Evolutionary conservation across 202 grass and related monocot species (phyloP).

Genomic region (Panicum virgatum): DNA sequence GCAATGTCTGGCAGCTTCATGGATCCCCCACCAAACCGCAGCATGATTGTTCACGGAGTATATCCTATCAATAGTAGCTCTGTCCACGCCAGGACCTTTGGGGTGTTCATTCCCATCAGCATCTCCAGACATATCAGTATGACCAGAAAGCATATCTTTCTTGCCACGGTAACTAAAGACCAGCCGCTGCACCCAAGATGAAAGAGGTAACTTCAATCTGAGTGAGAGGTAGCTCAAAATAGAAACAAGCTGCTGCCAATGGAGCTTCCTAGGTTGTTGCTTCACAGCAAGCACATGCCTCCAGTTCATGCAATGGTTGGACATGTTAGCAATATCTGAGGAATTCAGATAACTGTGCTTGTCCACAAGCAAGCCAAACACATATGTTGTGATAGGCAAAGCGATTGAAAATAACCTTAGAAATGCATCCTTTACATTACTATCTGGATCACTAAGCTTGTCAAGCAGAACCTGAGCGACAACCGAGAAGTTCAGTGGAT

Average conservation of each 20-base stretch:
- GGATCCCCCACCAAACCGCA: constrained; percentile 95
- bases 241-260: constrained; percentile 92
- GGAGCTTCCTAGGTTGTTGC: constrained; percentile 79
- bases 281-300: constrained; percentile 75
- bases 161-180: constrained; percentile 79
- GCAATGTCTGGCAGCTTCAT: constrained; percentile 90
- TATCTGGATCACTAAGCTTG: constrained; percentile 96
- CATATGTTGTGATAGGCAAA: constrained; percentile 77
- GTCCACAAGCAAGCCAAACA: constrained; percentile 68
- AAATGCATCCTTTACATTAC: constrained; percentile 69
- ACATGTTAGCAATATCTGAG: constrained; percentile 43
- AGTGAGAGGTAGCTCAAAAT: constrained; percentile 93
- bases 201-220: constrained; percentile 88
- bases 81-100: constrained; percentile 55
- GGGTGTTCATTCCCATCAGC: constrained; percentile 48
- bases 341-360: constrained; percentile 40
- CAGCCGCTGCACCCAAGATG: constrained; percentile 86
- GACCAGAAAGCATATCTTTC: constrained; percentile 67
- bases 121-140: constrained; percentile 69
- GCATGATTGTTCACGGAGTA: constrained; percentile 92
- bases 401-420: constrained; percentile 68
- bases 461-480: constrained; percentile 71
- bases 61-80: constrained; percentile 66
- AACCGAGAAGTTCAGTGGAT: constrained; percentile 61
- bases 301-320: constrained; percentile 71